These are phyloP conservation scores for Syzygium aqueum DNA, from an alignment of 345 rosid genomes.

Conservation along the genomic window DNA sequence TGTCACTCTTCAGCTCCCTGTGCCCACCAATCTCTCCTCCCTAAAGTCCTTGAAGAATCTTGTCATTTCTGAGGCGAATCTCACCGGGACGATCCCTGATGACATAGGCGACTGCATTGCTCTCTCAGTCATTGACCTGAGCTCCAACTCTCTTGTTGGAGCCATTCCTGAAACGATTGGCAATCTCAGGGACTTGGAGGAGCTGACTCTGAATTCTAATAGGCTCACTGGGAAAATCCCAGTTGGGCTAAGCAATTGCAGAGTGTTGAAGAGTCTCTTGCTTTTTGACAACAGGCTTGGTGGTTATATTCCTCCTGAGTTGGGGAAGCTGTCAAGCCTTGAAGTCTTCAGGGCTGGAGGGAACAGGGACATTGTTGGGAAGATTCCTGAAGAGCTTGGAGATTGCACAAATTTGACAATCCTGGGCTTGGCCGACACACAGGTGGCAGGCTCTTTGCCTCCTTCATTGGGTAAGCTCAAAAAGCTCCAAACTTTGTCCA, in stretches of 20 bases:
- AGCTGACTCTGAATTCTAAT: slow-evolving; percentile 65
- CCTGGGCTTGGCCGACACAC: slow-evolving; percentile 75
- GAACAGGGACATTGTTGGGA: slow-evolving; percentile 61
- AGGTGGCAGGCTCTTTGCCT: slow-evolving; percentile 65
- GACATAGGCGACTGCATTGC: slow-evolving; percentile 37
- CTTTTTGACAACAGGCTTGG: slow-evolving; percentile 59
- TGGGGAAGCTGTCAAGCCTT: slow-evolving; percentile 51
- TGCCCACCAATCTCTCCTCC: slow-evolving; percentile 47
- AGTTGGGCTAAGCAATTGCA: slow-evolving; percentile 41
- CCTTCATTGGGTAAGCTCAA: slow-evolving; percentile 58
- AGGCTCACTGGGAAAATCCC: slow-evolving; percentile 80
- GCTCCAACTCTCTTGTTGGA: slow-evolving; percentile 60
- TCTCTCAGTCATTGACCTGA: slow-evolving; percentile 43
- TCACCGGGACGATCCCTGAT: slow-evolving; percentile 57
- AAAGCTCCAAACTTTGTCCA: slow-evolving; percentile 60
- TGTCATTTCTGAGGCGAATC: slow-evolving; percentile 56
- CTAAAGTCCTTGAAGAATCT: slow-evolving; percentile 42
- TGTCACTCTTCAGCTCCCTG: slow-evolving; percentile 41
- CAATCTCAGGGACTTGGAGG: slow-evolving; percentile 37
- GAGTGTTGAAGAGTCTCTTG: slow-evolving; percentile 33
- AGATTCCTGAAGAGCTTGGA: slow-evolving; percentile 69
- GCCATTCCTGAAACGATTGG: slow-evolving; percentile 55
- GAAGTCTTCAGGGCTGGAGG: slow-evolving; percentile 79
- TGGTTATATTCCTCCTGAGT: slow-evolving; percentile 67
- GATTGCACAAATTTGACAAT: slow-evolving; percentile 64